Base-by-base conservation (phyloP, 495 filamentous ascomycete species). In the Talaromyces wortmannii region DNA sequence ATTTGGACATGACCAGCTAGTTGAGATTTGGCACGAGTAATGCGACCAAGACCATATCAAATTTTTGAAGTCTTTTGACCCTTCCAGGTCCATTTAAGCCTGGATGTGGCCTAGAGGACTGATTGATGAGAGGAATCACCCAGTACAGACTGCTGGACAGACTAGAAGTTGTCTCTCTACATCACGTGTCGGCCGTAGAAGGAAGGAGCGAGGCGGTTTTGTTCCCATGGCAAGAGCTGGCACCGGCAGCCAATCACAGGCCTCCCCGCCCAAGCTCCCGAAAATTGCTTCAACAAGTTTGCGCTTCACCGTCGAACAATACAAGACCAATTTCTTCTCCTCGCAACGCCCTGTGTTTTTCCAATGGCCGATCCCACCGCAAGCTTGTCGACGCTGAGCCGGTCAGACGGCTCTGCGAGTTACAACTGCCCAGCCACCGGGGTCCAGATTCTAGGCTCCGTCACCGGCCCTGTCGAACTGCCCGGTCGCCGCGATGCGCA, bases 381-480 rank as follows among this genome's bases (percentile, higher is more conserved):
- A 11, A 64, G 66, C 6, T 63, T 77, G 46, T 65, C 70, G 7
- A 77, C 80, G 59, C 82, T 97, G 6, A 70, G 78, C 53, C 86
- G 87, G 42, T 78, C 91, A 31, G 91, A 97, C 67, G 94, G 94
- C 50, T 97, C 94, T 50, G 91, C 91, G 7, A 88, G 82, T 31
- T 92, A 90, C 66, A 83, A 85, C 13, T 78, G 73, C 45, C 72
- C 68, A 7, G 77, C 81, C 55, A 85, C 87, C 47, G 89, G 89
- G 33, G 95, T 88, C 68, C 85, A 83, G 50, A 79, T 97, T 57
- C 81, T 94, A 48, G 89, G 85, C 52, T 84, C 89, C 11, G 90
- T 95, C 57, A 96, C 92, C 67, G 94, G 90, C 0, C 94, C 94
- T n/a, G 79, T 97, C 59, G 92, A 97, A 70, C 90, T 92, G 16